phyloP scores from a whole-genome alignment of 2,329 filamentous ascomycete genomes.

The Venturiaceae sp. region DNA sequence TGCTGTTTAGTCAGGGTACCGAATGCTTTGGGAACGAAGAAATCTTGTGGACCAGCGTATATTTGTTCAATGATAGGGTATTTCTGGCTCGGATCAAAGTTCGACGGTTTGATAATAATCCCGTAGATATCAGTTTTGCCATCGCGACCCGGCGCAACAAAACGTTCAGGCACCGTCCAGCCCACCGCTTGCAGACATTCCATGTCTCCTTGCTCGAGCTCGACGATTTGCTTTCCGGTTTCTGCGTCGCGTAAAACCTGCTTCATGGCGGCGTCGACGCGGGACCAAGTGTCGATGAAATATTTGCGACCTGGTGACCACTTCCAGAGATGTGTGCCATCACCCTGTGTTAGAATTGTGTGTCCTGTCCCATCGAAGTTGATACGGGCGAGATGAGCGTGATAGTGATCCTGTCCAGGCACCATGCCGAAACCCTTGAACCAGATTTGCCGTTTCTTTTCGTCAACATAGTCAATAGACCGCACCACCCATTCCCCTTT shows the following conservation, averaged over 20 bases:
- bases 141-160: slow-evolving; percentile 16
- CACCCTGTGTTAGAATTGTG: slow-evolving; percentile 16
- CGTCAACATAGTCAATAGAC: slow-evolving; percentile 16
- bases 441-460: slow-evolving; percentile 15
- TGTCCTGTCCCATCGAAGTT: slow-evolving; percentile 19
- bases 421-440: slow-evolving; percentile 16
- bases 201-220: slow-evolving; percentile 13
- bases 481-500: slow-evolving; percentile 26
- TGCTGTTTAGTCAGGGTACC: slow-evolving; percentile 10
- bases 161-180: slow-evolving; percentile 18
- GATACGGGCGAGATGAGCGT: slow-evolving; percentile 17
- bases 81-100: slow-evolving; percentile 17
- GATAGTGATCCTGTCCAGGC: slow-evolving; percentile 16
- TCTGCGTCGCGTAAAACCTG: slow-evolving; percentile 15
- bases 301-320: slow-evolving; percentile 7
- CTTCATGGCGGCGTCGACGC: slow-evolving; percentile 16
- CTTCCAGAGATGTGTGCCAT: slow-evolving; percentile 16
- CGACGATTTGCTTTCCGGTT: slow-evolving; percentile 13
- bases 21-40: slow-evolving; percentile 17
- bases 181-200: slow-evolving; percentile 9
- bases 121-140: slow-evolving; percentile 17
- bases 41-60: slow-evolving; percentile 18
- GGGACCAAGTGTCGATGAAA: slow-evolving; percentile 17
- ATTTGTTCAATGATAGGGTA: slow-evolving; percentile 20
- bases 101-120: slow-evolving; percentile 16